Percentiles rank a stretch among this genome's conserved stretches.
These are phyloP conservation scores for Amphicarpaea edgeworthii DNA, from an alignment of 306 rosid genomes.

Conservation along the genomic window DNA sequence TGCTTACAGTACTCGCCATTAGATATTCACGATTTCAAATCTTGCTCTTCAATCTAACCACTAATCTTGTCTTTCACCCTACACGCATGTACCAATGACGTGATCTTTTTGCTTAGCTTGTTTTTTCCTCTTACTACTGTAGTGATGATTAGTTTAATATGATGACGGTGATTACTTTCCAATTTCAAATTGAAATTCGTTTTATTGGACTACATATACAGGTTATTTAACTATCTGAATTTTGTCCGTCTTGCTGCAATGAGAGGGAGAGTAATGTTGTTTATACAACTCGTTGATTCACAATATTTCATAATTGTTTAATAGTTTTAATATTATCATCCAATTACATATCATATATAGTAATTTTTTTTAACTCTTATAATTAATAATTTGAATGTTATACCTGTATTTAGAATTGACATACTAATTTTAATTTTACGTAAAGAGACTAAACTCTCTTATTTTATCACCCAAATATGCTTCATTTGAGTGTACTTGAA, in stretches of 20 bases:
- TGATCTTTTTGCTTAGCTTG: background rate
- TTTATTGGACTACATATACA: background rate
- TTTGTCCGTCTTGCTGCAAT: background rate
- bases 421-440: no score
- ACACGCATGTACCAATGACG: background rate
- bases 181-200: constrained; percentile 13
- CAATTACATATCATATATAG: no score
- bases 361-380: no score
- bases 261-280: background rate
- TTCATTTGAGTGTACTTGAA: background rate
- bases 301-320: background rate
- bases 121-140: background rate
- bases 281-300: background rate
- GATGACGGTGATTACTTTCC: background rate
- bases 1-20: background rate
- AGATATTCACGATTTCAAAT: background rate
- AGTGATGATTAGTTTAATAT: background rate
- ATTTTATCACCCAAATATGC: background rate
- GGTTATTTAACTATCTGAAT: background rate
- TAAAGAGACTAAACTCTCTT: background rate
- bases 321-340: background rate
- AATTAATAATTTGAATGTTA: no score
- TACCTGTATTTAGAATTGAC: no score
- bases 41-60: background rate
- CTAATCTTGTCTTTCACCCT: background rate